phyloP scores from a whole-genome alignment of 352 stramenopile genomes.

The Hyaloperonospora arabidopsidis region DNA sequence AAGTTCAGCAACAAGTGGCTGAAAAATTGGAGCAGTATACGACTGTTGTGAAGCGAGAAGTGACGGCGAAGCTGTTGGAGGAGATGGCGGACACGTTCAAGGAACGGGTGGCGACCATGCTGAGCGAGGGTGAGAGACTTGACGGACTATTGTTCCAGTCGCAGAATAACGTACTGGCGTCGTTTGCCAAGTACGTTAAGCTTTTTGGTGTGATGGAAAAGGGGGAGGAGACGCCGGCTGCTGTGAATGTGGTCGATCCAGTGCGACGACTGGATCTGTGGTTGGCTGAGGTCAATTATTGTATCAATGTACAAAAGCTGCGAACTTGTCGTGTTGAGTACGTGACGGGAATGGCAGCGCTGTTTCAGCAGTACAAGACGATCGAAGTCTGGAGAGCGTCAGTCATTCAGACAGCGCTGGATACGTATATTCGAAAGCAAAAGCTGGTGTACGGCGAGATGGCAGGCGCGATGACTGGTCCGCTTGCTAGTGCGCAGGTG shows the following conservation, averaged over 20 bases:
- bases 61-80: slow-evolving; percentile 54
- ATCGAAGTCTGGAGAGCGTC: slow-evolving; percentile 63
- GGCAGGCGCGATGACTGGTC: slow-evolving; percentile 52
- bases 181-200: slow-evolving; percentile 52
- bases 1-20: slow-evolving; percentile 69
- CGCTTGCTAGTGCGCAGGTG: slow-evolving; percentile 57
- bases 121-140: slow-evolving; percentile 44
- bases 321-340: slow-evolving; percentile 59
- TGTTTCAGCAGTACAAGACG: slow-evolving; percentile 81
- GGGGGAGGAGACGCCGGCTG: slow-evolving; percentile 7
- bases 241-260: slow-evolving; percentile 1
- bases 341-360: slow-evolving; percentile 70
- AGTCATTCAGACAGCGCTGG: slow-evolving; percentile 65
- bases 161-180: slow-evolving; percentile 46
- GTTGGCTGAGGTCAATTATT: slow-evolving; percentile 70
- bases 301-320: slow-evolving; percentile 62
- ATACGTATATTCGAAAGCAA: slow-evolving; percentile 77
- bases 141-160: slow-evolving; percentile 48
- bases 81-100: slow-evolving; percentile 66
- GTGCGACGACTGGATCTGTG: slow-evolving; percentile 43
- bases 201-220: slow-evolving; percentile 57
- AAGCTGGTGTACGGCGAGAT: slow-evolving; percentile 72
- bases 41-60: slow-evolving; percentile 60
- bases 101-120: slow-evolving; percentile 43
- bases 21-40: slow-evolving; percentile 77